Evolutionary conservation across 108 stramenopile genomes (phyloP).

Genomic region (Nitzschia sp.): DNA sequence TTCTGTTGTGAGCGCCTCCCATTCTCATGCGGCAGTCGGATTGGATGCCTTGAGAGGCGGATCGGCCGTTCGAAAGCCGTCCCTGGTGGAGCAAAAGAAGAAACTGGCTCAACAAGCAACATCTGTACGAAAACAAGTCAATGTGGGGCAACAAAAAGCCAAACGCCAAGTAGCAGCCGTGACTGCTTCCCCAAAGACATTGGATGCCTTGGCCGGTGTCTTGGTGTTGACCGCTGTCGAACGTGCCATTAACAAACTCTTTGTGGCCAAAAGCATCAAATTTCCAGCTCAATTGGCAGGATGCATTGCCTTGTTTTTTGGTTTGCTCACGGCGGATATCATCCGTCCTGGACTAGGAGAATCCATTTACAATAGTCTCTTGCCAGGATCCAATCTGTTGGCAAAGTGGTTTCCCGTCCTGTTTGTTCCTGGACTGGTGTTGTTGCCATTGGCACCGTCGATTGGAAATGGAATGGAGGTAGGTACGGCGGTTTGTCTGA

Average conservation of each 20-base stretch:
- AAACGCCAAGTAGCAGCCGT: too few species aligned
- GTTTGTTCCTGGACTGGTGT: constrained; percentile 84
- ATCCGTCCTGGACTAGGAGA: constrained; percentile 61
- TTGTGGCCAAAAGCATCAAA: constrained; percentile 47
- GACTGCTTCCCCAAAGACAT: too few species aligned
- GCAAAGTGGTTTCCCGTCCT: constrained; percentile 87
- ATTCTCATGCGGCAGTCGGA: too few species aligned
- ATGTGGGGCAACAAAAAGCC: too few species aligned
- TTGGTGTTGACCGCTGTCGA: constrained; percentile 52
- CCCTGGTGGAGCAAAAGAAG: too few species aligned
- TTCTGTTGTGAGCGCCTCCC: too few species aligned
- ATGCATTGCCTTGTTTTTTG: constrained; percentile 61
- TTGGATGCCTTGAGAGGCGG: constrained; percentile 4
- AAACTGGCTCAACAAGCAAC: too few species aligned
- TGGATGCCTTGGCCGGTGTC: constrained; percentile 26
- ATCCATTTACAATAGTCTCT: constrained; percentile 44
- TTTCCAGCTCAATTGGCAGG: constrained; percentile 79
- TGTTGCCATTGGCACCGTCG: constrained; percentile 77
- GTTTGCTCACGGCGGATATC: constrained; percentile 49
- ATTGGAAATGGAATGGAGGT: constrained; percentile 71
- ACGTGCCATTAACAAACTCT: constrained; percentile 55
- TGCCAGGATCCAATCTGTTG: constrained; percentile 68
- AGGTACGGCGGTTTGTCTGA: constrained; percentile 11
- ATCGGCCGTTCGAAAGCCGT: background rate
- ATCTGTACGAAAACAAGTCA: too few species aligned